Base-by-base conservation (phyloP, 73 alveolate species). In the Paramecium bursaria region DNA sequence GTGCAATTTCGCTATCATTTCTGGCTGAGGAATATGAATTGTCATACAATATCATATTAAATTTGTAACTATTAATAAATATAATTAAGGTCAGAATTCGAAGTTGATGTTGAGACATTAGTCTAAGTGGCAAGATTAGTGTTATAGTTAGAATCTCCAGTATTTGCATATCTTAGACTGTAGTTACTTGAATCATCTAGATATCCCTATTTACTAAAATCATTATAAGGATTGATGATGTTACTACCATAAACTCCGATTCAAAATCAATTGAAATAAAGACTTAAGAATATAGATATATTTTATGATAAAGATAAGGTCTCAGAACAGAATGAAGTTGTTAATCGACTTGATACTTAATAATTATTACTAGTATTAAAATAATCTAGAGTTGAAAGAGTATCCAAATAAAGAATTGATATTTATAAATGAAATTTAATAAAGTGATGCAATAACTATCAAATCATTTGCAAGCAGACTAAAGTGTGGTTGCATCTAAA, bases 221-320 rank as follows among this genome's bases (percentile, higher is more conserved):
- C 47, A 9, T 39, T 67, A 39, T 31, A 67, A 67, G 82, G 82
- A 67, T 67, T 67, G 44, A 67, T 67, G 76, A 57, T 57, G 76
- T 4, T 57, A 11, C 31, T 57, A 31, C 76, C 76, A 2, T 57
- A 57, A 57, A 25, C 76, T 6, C 76, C 76, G 6, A 57, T 57
- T 29, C 9, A 57, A 29, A 57, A 57, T 25, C 31, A 57, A 25
- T 31, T 57, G 11, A 57, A 57, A 57, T 57, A 33, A 25, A 57
- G 76, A 57, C 49, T 57, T 5, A 57, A 57, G 31, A 26, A 57
- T 29, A 29, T 57, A 13, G 76, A 57, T 25, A 6, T 57, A 13
- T 57, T 57, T 27, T 25, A 11, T 25, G 39, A 57, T 14, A 33
- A 27, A 17, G 51, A 57, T 57, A 25, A 33, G 6, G 76, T 25